These are phyloP conservation scores for Puccinia triticina DNA, from an alignment of 1,284 basidiomycete species.

Conservation along the genomic window DNA sequence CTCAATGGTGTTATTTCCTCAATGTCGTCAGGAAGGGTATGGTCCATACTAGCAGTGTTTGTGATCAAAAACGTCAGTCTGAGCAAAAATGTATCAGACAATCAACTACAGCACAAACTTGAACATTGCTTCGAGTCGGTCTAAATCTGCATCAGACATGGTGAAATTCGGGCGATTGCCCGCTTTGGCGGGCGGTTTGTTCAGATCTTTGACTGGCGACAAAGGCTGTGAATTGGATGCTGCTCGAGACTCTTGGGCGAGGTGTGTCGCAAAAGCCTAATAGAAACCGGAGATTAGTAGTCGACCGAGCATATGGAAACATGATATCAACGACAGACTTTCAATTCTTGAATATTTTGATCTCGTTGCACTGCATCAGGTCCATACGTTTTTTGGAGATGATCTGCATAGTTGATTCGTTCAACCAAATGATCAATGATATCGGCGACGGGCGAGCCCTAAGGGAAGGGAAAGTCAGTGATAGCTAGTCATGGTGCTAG, in stretches of 20 bases:
- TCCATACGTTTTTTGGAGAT: slow-evolving; percentile 70
- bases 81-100: slow-evolving; percentile 8
- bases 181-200: not conserved
- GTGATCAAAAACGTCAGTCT: slow-evolving; percentile 37
- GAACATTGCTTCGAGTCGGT: slow-evolving; percentile 54
- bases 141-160: slow-evolving; percentile 51
- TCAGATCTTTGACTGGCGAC: not conserved
- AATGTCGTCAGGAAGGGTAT: not conserved
- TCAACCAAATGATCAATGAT: slow-evolving; percentile 70
- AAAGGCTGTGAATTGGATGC: not conserved
- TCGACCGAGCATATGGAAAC: not conserved
- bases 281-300: not conserved
- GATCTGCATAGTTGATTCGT: slow-evolving; percentile 70
- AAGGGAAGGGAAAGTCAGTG: slow-evolving; percentile 20
- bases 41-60: slow-evolving; percentile 59
- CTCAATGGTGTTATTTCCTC: slow-evolving; percentile 69
- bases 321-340: slow-evolving; percentile 52
- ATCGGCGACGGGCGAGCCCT: slow-evolving; percentile 70
- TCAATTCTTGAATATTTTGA: slow-evolving; percentile 85
- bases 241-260: slow-evolving; percentile 17
- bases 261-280: slow-evolving; percentile 26
- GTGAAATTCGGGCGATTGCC: slow-evolving; percentile 42
- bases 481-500: not conserved
- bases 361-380: slow-evolving; percentile 74
- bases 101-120: slow-evolving; percentile 37